A percentile compares a stretch with the other conserved stretches of the same genome.
Conservation (phyloP, 1,284 basidiomycete genomes). For the Inonotus obliquus region DNA sequence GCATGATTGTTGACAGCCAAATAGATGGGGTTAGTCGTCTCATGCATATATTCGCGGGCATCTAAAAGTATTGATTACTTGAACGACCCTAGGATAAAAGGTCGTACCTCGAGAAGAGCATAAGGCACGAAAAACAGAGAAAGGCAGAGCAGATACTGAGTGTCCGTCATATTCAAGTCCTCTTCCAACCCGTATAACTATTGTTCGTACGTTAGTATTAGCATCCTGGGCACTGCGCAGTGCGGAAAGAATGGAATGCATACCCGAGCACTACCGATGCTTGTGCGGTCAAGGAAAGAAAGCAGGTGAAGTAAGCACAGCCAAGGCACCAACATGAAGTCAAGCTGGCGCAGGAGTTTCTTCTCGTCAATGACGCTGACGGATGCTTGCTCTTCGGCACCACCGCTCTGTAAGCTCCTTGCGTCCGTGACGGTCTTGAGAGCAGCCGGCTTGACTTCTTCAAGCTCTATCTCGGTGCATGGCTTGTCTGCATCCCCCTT, state of each 20-base stretch:
- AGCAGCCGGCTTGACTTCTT: background rate
- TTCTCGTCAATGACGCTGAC: slow-evolving; percentile 45
- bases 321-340: slow-evolving; percentile 62
- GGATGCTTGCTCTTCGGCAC: background rate
- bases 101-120: slow-evolving; percentile 49
- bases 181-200: slow-evolving; percentile 53
- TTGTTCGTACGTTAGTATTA: background rate
- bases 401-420: no score
- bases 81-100: slow-evolving; percentile 26
- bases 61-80: slow-evolving; percentile 28
- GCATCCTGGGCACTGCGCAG: no score
- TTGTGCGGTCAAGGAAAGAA: slow-evolving; percentile 72
- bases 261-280: slow-evolving; percentile 77
- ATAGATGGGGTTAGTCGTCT: slow-evolving; percentile 63
- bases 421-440: slow-evolving; percentile 1
- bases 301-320: slow-evolving; percentile 71
- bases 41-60: slow-evolving; percentile 68
- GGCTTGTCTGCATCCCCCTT: background rate
- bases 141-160: slow-evolving; percentile 58
- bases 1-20: slow-evolving; percentile 58
- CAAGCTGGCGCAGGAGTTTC: slow-evolving; percentile 60
- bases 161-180: slow-evolving; percentile 53
- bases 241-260: slow-evolving; percentile 7
- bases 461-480: background rate
- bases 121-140: slow-evolving; percentile 66